A percentile compares a stretch with the other conserved stretches of the same genome.
These are phyloP conservation scores for Paramecium primaurelia DNA, from an alignment of 73 alveolate species.

Conservation along the genomic window DNA sequence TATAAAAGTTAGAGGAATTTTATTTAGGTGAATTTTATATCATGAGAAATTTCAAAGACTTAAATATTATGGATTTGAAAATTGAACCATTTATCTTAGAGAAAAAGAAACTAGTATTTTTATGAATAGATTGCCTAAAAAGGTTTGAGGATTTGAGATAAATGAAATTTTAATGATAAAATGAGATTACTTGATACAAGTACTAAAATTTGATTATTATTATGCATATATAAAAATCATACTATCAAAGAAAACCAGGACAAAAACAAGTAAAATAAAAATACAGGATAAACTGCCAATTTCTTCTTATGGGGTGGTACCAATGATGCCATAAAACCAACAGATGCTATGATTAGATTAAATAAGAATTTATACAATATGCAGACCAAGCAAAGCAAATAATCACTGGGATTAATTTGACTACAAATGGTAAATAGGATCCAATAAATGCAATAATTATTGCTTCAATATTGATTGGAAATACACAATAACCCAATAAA, in stretches of 20 bases:
- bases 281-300: conserved; percentile 92
- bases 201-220: neutral
- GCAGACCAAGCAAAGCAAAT: conserved; percentile 76
- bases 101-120: no score
- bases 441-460: conserved; percentile 64
- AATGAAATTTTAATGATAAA: neutral
- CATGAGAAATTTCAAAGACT: no score
- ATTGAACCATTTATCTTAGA: no score
- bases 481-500: conserved; percentile 92
- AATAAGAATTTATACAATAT: conserved; percentile 48
- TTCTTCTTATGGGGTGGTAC: conserved; percentile 69
- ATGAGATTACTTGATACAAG: neutral
- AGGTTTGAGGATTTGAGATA: neutral
- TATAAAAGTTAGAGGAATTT: no score
- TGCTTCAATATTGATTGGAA: conserved; percentile 94
- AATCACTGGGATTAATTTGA: conserved; percentile 63
- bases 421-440: conserved; percentile 36
- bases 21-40: no score
- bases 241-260: conserved; percentile 87
- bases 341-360: conserved; percentile 68
- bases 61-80: no score
- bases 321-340: conserved; percentile 81
- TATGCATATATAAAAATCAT: conserved; percentile 3
- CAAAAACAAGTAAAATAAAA: conserved; percentile 88
- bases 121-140: neutral